Percentiles rank a stretch among this genome's conserved stretches.
Evolutionary conservation across 176 grass and related monocot species (phyloP).

Genomic region (Coix lacrymajobi): DNA sequence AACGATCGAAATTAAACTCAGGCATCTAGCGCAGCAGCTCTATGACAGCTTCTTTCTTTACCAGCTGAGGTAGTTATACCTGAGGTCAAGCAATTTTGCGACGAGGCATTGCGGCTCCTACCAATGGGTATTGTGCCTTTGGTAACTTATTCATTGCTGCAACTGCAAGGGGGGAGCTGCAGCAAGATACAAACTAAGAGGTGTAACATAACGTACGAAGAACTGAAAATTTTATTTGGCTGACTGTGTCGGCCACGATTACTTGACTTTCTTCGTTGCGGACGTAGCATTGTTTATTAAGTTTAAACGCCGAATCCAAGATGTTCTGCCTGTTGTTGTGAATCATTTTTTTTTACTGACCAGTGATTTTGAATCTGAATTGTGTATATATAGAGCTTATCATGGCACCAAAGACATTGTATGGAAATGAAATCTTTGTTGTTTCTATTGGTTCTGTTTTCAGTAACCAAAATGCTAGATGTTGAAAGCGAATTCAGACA

Average conservation of each 20-base stretch:
- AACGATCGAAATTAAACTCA: neutral
- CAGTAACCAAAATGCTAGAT: neutral
- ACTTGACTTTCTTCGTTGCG: neutral
- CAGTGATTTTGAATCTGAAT: neutral
- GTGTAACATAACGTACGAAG: neutral
- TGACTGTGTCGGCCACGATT: neutral
- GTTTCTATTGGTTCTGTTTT: neutral
- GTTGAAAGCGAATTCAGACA: neutral
- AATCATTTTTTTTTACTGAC: neutral
- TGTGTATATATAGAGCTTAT: neutral
- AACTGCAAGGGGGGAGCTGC: neutral
- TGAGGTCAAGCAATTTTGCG: constrained; percentile 5
- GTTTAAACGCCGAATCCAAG: neutral
- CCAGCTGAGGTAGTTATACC: neutral
- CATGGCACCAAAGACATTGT: neutral
- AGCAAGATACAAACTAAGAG: neutral
- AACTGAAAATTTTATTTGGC: neutral
- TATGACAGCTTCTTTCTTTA: neutral
- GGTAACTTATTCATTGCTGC: neutral
- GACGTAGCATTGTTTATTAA: neutral
- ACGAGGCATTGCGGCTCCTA: neutral
- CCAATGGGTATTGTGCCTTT: neutral
- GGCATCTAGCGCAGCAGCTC: neutral
- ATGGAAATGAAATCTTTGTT: neutral
- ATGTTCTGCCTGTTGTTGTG: neutral